Evolutionary conservation across 345 rosid species (phyloP).

Genomic region (Carallia pectinifolia): DNA sequence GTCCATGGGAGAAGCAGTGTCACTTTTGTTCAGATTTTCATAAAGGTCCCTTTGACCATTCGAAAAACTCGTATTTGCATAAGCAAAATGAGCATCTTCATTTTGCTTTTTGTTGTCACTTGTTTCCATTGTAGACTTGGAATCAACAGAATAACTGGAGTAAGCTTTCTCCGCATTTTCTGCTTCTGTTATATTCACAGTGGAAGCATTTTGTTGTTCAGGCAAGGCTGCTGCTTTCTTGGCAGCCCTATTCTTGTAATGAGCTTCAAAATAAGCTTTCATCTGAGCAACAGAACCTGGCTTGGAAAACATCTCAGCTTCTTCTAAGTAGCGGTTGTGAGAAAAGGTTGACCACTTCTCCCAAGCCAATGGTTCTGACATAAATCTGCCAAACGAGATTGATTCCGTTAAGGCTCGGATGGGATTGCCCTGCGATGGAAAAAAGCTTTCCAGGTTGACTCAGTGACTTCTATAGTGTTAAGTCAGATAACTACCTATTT

Average conservation of each 20-base stretch:
- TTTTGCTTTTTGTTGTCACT: conserved; percentile 23
- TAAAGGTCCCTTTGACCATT: conserved; percentile 12
- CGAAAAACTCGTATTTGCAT: conserved; percentile 12
- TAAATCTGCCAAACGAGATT: conserved; percentile 76
- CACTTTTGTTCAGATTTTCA: conserved; percentile 9
- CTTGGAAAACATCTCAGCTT: conserved; percentile 71
- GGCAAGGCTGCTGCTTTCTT: conserved; percentile 44
- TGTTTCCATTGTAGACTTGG: conserved; percentile 13
- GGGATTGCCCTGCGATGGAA: conserved; percentile 56
- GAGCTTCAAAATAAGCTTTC: conserved; percentile 90
- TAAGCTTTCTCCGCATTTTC: conserved; percentile 7
- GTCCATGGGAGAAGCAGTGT: conserved; percentile 12
- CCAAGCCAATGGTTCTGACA: conserved; percentile 83
- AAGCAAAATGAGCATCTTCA: conserved; percentile 17
- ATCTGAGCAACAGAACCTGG: conserved; percentile 93
- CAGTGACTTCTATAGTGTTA: not conserved
- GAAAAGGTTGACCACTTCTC: conserved; percentile 92
- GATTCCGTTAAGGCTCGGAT: conserved; percentile 65
- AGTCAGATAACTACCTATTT: not conserved
- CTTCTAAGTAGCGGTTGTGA: conserved; percentile 87
- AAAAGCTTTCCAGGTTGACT: not conserved
- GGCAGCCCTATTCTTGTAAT: conserved; percentile 72
- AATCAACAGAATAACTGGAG: conserved; percentile 19
- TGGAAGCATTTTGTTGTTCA: conserved; percentile 29
- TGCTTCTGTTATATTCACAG: conserved; percentile 16